A percentile compares a stretch with the other conserved stretches of the same genome.
Conservation (phyloP, 352 stramenopile genomes). For the Globisporangium iwayamae region DNA sequence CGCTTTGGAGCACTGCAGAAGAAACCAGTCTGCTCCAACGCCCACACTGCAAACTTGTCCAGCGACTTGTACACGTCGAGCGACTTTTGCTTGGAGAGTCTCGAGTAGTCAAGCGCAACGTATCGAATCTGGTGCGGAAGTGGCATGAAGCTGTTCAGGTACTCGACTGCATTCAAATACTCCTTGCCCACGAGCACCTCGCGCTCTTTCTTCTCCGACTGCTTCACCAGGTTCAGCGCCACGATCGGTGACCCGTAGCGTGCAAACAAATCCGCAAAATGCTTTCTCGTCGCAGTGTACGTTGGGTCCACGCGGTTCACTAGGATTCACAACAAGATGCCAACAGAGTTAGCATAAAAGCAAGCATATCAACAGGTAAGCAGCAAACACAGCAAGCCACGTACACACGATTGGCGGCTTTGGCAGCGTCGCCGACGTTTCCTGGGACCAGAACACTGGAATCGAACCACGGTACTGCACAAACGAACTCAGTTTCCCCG, state of each 20-base stretch:
- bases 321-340: slow-evolving; percentile 17
- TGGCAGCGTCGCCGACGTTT: slow-evolving; percentile 96
- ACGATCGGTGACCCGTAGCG: slow-evolving; percentile 97
- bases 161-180: slow-evolving; percentile 96
- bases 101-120: slow-evolving; percentile 95
- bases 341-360: not conserved
- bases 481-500: slow-evolving; percentile 94
- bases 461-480: slow-evolving; percentile 98
- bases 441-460: slow-evolving; percentile 99
- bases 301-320: slow-evolving; percentile 96
- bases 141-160: slow-evolving; percentile 95
- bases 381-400: slow-evolving; percentile 1
- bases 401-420: slow-evolving; percentile 95
- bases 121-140: slow-evolving; percentile 95
- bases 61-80: slow-evolving; percentile 93
- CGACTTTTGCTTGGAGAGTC: slow-evolving; percentile 92
- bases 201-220: slow-evolving; percentile 95
- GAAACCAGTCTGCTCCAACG: slow-evolving; percentile 96
- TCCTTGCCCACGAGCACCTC: slow-evolving; percentile 98
- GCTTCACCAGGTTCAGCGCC: slow-evolving; percentile 98
- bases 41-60: slow-evolving; percentile 95
- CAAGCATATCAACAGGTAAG: not conserved
- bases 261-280: slow-evolving; percentile 93
- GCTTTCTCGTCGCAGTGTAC: slow-evolving; percentile 93
- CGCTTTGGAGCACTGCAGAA: slow-evolving; percentile 93